Percentiles rank a stretch among this genome's conserved stretches.
Conservation (phyloP, 1,139 yeast genomes). For the Geotrichum histeridarum region DNA sequence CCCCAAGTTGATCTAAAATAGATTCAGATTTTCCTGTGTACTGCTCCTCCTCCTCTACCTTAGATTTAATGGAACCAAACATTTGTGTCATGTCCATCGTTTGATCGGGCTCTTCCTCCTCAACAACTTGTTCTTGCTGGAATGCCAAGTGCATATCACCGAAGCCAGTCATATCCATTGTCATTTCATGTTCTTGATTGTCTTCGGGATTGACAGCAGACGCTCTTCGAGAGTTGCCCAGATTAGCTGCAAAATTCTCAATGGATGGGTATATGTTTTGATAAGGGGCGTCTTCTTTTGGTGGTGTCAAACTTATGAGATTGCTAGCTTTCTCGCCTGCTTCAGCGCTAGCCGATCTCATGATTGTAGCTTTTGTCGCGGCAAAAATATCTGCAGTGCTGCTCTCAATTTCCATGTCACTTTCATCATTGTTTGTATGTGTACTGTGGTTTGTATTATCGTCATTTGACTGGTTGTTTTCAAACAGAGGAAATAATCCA, state of each 20-base stretch:
- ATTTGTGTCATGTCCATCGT: slow-evolving; percentile 26
- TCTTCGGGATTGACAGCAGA: slow-evolving; percentile 4
- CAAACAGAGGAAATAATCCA: slow-evolving; percentile 1
- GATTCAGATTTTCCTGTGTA: not conserved
- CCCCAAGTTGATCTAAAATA: not conserved
- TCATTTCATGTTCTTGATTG: slow-evolving; percentile 1
- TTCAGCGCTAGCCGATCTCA: not conserved
- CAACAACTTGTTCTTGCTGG: slow-evolving; percentile 7
- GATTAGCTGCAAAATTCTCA: slow-evolving; percentile 11
- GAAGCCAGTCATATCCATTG: slow-evolving; percentile 5
- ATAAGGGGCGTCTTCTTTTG: not conserved
- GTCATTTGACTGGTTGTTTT: not conserved
- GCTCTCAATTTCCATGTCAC: slow-evolving; percentile 23
- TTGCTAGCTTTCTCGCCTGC: not conserved
- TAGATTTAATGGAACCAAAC: slow-evolving; percentile 16
- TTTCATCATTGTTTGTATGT: slow-evolving; percentile 14
- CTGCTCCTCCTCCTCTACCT: slow-evolving; percentile 8
- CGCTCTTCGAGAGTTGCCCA: slow-evolving; percentile 8
- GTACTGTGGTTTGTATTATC: slow-evolving; percentile 20
- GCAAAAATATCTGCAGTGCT: slow-evolving; percentile 22
- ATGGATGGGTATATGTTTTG: slow-evolving; percentile 10
- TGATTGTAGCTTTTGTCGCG: slow-evolving; percentile 13
- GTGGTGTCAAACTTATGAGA: not conserved
- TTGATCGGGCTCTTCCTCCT: slow-evolving; percentile 20
- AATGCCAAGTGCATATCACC: slow-evolving; percentile 1